Evolutionary conservation across 306 rosid genomes (phyloP), one percentile per base, ranked within the genome.

Genomic region (Quercus parvula): DNA sequence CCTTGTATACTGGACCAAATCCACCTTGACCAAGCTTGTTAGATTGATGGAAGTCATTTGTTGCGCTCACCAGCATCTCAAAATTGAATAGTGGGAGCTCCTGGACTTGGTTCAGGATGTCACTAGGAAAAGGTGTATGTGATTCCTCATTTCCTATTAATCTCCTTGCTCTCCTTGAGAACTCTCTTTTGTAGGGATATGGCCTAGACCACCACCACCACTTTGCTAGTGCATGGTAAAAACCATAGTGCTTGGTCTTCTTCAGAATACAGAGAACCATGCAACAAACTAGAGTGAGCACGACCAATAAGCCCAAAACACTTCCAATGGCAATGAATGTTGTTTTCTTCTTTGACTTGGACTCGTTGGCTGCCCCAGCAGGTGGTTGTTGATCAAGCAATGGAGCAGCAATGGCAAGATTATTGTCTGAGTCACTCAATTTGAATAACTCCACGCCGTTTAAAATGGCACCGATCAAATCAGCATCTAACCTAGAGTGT

Each of bases 361-460:
- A 20, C 28, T 58, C 27, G 15, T 2, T 12, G 54, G 15, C 0
- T 12, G 17, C 54, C 54, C 46, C 11, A 41, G 46, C 0, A 35
- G 15, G 52, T 46, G 7, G 24, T 14, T n/a, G 62, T 20, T 20
- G 63, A 57, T 20, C 62, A 5, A 1, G 41, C 41, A 35, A 35
- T 35, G 41, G 41, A 35, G 41, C 41, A 0, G 41, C 41, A 35
- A 35, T 35, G 5, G 13, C 86, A 2, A 79, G 81, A 6, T 79
- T 79, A 0, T 66, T 58, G 3, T 8, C 18, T 2, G 67, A 2
- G 74, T 71, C 54, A 6, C 25, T 84, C 1, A 79, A 19, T 46
- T 84, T 84, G 84, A 84, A 79, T 24, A 84, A 57, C 46, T 84
- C 87, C 0, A 76, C 5, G 4, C 87, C 87, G n/a, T 84, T 84